phyloP scores from a whole-genome alignment of 352 stramenopile species.

The Globisporangium splendens region DNA sequence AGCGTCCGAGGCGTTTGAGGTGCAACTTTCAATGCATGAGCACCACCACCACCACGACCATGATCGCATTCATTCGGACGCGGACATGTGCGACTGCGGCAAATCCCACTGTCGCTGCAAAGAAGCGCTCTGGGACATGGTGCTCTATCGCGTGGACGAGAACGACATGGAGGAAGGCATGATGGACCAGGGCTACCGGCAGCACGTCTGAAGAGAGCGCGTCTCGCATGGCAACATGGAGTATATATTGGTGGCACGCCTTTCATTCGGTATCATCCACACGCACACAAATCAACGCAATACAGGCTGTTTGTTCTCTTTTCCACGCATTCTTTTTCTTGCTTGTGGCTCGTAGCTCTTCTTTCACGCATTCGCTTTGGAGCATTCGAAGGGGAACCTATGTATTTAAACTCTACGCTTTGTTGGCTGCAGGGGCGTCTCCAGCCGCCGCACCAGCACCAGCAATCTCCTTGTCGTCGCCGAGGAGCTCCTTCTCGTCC shows the following conservation, averaged over 20 bases:
- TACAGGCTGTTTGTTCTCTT: too few relatives aligned
- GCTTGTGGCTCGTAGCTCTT: background rate
- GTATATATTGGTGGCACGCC: background rate
- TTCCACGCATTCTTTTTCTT: background rate
- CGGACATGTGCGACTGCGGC: slow-evolving; percentile 26
- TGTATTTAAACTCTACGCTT: background rate
- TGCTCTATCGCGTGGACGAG: slow-evolving; percentile 4
- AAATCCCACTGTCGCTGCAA: slow-evolving; percentile 23
- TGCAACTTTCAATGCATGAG: background rate
- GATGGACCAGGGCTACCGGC: slow-evolving; percentile 35
- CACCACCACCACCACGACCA: background rate
- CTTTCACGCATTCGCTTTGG: background rate
- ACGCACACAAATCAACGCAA: background rate
- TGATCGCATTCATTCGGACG: background rate
- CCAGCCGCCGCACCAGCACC: slow-evolving; percentile 1
- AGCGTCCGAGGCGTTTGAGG: background rate
- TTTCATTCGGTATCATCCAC: slow-evolving; percentile 2
- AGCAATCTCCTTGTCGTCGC: too few relatives aligned
- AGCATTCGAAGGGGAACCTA: background rate
- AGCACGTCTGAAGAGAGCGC: slow-evolving; percentile 18
- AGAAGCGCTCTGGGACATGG: slow-evolving; percentile 28
- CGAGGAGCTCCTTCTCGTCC: slow-evolving; percentile 21
- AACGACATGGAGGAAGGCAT: slow-evolving; percentile 22
- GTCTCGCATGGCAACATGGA: background rate
- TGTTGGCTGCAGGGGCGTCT: background rate